Base-by-base conservation (phyloP, 2,329 filamentous ascomycete genomes). In the Chaetomiaceae sp. region DNA sequence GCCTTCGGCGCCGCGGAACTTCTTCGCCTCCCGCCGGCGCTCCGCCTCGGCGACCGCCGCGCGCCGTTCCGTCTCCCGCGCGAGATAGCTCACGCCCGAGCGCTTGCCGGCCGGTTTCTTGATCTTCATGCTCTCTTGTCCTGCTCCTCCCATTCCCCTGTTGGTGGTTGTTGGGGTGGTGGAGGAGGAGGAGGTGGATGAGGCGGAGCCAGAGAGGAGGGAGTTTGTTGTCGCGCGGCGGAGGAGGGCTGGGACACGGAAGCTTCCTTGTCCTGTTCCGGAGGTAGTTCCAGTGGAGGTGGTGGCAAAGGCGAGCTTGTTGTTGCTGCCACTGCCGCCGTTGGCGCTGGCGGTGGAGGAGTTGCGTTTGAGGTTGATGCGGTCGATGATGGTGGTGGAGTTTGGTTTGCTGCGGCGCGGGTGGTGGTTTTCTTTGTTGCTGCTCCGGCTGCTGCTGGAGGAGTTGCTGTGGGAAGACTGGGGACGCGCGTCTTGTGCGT, bases 151-250 rank as follows among this genome's bases (percentile, higher is more conserved):
- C 16, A 16, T 18, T 7, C 36, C 36, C 6, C 11, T 44, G 0
- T 65, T 67, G n/a, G 66, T 65, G 36, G 65, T 64, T 4, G 68
- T 68, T 8, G 66, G 65, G 30, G 66, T 66, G 4, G 61, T 61
- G 30, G 69, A 75, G 29, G 48, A 32, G 3, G 64, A 49, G 11
- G 29, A 58, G 33, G 62, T 62, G 23, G 71, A 76, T 34, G 56
- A 50, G 3, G 64, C 49, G 11, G 69, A 62, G 3, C 63, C 55
- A 43, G 62, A 63, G 44, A 72, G 76, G 36, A 76, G 65, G 14
- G 78, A 82, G 64, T 84, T 85, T 11, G 85, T 86, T 0, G 88
- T 92, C 4, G 87, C 87, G 27, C 87, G 80, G 23, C 88, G 81
- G 16, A 94, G 77, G 18, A 94, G 75, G 0, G 80, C 77, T 0